Conservation (phyloP, 192 early-diverging fungal species). For the Umbelopsis sp. region DNA sequence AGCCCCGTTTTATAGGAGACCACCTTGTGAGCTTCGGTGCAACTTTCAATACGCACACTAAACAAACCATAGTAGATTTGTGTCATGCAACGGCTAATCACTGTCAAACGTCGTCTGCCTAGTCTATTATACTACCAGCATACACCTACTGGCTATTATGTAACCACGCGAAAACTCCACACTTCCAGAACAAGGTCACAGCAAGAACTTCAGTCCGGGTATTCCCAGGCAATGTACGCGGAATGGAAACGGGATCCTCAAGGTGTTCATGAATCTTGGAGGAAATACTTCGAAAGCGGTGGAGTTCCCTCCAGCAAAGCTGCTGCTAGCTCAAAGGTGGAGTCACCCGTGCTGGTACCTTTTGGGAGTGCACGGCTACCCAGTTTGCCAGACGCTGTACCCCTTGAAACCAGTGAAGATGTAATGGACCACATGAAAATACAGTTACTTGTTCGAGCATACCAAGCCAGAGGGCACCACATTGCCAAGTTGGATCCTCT, state of each 20-base stretch:
- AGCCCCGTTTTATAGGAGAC: neutral
- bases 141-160: neutral
- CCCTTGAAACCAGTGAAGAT: conserved; percentile 44
- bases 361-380: conserved; percentile 59
- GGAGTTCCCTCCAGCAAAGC: conserved; percentile 60
- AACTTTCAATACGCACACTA: neutral
- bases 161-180: neutral
- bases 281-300: conserved; percentile 89
- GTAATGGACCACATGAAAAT: conserved; percentile 98
- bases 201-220: conserved; percentile 76
- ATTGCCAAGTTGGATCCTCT: conserved; percentile 96
- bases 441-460: conserved; percentile 93
- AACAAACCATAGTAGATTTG: neutral
- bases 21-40: too few relatives aligned
- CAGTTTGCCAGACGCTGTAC: conserved; percentile 51
- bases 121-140: neutral
- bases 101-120: neutral
- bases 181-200: conserved; percentile 30
- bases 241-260: conserved; percentile 88
- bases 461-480: conserved; percentile 95
- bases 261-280: conserved; percentile 95
- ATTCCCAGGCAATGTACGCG: conserved; percentile 95
- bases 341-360: conserved; percentile 74
- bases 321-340: conserved; percentile 69
- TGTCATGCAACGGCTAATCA: conserved; percentile 1